A percentile compares a stretch with the other conserved stretches of the same genome.
These are phyloP conservation scores for Polymyxa betae DNA, from an alignment of 208 protist species.

Conservation along the genomic window DNA sequence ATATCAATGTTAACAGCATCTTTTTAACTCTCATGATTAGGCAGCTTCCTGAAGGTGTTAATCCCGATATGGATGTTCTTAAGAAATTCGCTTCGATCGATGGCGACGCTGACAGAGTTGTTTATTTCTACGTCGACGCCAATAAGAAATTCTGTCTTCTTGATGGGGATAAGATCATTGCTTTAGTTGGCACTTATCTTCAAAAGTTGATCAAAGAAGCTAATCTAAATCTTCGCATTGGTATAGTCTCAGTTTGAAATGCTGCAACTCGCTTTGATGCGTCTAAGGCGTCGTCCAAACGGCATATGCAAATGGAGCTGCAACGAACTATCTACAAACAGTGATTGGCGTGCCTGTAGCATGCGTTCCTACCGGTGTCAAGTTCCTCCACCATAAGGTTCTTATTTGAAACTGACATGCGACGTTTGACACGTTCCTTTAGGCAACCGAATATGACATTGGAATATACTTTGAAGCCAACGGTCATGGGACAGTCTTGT, in stretches of 20 bases:
- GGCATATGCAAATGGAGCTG: conserved; percentile 90
- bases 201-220: conserved; percentile 55
- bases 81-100: conserved; percentile 82
- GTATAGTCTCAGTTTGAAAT: neutral
- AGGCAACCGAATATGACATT: conserved; percentile 76
- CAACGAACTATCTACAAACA: conserved; percentile 79
- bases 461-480: conserved; percentile 95
- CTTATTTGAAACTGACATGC: conserved; percentile 55
- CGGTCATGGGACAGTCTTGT: conserved; percentile 89
- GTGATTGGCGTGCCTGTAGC: conserved; percentile 72
- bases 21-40: neutral
- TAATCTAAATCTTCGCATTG: neutral
- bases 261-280: neutral
- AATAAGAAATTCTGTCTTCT: conserved; percentile 65
- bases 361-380: conserved; percentile 85
- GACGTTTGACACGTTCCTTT: neutral
- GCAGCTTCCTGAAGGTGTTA: conserved; percentile 4
- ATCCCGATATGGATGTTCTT: neutral
- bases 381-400: conserved; percentile 87
- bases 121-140: conserved; percentile 73
- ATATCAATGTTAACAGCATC: neutral
- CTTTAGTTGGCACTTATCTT: conserved; percentile 62
- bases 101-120: conserved; percentile 89
- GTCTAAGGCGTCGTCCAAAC: conserved; percentile 84
- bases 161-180: conserved; percentile 73